Evolutionary conservation across 495 filamentous ascomycete species (phyloP).

Genomic region (Penicillium roqueforti): DNA sequence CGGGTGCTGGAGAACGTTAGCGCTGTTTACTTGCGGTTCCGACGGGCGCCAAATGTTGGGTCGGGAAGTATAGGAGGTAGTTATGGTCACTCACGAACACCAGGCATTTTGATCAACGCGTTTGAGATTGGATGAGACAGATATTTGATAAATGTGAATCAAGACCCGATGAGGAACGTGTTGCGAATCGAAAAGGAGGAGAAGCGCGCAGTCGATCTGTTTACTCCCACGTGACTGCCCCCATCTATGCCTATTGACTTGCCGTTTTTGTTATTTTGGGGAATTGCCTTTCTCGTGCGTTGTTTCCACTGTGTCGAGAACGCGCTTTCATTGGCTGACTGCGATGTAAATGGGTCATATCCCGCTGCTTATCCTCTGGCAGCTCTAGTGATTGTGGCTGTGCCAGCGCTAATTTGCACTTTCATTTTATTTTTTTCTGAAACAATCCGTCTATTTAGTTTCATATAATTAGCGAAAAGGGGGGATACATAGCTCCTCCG

Average conservation of each 20-base stretch:
- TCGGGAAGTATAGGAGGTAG: not conserved
- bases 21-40: not conserved
- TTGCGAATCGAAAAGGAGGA: not conserved
- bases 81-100: slow-evolving; percentile 7
- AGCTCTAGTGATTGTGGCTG: slow-evolving; percentile 8
- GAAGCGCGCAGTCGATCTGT: not conserved
- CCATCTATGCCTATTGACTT: not conserved
- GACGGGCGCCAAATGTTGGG: not conserved
- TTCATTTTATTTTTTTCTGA: slow-evolving; percentile 5
- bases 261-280: not conserved
- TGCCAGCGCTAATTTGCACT: slow-evolving; percentile 2
- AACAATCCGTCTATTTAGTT: not conserved
- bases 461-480: not conserved
- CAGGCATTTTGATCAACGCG: slow-evolving; percentile 2
- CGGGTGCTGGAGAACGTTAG: not conserved
- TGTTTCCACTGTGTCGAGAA: not conserved
- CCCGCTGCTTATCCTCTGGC: slow-evolving; percentile 6
- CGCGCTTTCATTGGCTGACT: not conserved
- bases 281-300: not conserved
- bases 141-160: not conserved
- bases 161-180: not conserved
- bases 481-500: not conserved
- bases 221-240: slow-evolving; percentile 2
- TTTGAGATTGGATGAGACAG: not conserved
- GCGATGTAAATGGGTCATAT: slow-evolving; percentile 3